Conservation (phyloP, 2,329 filamentous ascomycete genomes). For the Fusarium sp. region DNA sequence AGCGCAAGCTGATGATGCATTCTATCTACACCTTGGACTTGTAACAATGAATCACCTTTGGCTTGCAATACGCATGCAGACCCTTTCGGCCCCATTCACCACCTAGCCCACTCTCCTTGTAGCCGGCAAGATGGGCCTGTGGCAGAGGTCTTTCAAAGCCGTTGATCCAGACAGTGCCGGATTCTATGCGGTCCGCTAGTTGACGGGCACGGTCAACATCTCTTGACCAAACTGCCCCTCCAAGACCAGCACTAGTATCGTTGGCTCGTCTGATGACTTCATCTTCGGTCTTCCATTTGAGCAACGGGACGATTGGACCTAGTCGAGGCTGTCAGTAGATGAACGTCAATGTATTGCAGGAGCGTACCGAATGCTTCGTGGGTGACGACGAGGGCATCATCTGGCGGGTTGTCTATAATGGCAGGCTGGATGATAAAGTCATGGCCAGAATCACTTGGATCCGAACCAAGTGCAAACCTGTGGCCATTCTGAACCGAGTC, state of each 20-base stretch:
- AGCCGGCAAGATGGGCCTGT: conserved; percentile 51
- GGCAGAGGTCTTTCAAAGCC: conserved; percentile 53
- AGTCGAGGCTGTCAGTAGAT: no score
- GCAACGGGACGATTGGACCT: conserved; percentile 66
- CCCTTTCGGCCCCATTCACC: conserved; percentile 52
- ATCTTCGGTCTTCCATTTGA: conserved; percentile 67
- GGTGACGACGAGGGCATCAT: conserved; percentile 14
- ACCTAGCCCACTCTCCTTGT: conserved; percentile 55
- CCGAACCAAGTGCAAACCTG: conserved; percentile 5
- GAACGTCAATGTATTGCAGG: no score
- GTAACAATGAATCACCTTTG: conserved; percentile 12
- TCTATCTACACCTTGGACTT: neutral
- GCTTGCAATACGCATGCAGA: conserved; percentile 13
- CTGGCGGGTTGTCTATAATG: conserved; percentile 15
- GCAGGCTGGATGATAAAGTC: conserved; percentile 9
- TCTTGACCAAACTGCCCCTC: conserved; percentile 63
- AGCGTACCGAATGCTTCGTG: conserved; percentile 18
- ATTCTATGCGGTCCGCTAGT: conserved; percentile 62
- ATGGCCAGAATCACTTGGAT: neutral
- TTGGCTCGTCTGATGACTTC: conserved; percentile 66
- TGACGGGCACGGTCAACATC: conserved; percentile 59
- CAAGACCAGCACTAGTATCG: conserved; percentile 60
- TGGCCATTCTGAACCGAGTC: neutral
- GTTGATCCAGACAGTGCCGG: conserved; percentile 69
- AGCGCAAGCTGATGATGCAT: no score